These are phyloP conservation scores for Pleoardoris graminearum DNA, from an alignment of 2,329 filamentous ascomycete species.

Conservation along the genomic window DNA sequence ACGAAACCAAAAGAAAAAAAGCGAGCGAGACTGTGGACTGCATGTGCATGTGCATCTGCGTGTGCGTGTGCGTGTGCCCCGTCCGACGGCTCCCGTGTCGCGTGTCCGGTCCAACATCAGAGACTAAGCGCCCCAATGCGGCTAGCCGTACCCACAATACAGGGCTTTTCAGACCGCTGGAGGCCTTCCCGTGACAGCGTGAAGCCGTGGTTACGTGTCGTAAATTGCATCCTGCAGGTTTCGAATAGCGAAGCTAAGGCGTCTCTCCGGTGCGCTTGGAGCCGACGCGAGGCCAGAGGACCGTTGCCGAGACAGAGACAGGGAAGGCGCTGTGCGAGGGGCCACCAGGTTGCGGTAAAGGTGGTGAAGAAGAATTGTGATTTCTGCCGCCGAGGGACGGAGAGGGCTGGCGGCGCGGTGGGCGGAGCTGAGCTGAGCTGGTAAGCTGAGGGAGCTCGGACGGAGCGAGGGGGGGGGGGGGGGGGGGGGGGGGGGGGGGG, in stretches of 20 bases:
- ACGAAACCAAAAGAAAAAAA: not conserved
- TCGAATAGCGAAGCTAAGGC: no score
- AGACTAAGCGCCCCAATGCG: not conserved
- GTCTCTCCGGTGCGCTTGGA: no score
- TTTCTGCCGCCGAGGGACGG: no score
- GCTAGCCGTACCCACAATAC: not conserved
- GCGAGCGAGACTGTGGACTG: not conserved
- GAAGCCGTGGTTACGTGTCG: slow-evolving; percentile 4
- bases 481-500: slow-evolving; percentile 8
- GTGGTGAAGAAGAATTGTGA: no score
- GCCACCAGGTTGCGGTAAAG: no score
- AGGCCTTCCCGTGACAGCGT: slow-evolving; percentile 4
- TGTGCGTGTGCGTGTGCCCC: not conserved
- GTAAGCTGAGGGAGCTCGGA: no score
- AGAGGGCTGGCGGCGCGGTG: no score
- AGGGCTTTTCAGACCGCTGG: not conserved
- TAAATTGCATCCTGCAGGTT: not conserved
- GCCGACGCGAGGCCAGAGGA: no score
- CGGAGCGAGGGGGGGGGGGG: slow-evolving; percentile 16
- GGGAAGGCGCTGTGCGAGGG: no score
- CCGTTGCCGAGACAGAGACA: no score
- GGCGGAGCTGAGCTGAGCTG: no score
- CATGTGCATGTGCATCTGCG: no score
- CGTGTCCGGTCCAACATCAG: not conserved
- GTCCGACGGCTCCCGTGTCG: not conserved